Evolutionary conservation across 2,329 filamentous ascomycete genomes (phyloP).

Genomic region (Botrytis paeoniae): DNA sequence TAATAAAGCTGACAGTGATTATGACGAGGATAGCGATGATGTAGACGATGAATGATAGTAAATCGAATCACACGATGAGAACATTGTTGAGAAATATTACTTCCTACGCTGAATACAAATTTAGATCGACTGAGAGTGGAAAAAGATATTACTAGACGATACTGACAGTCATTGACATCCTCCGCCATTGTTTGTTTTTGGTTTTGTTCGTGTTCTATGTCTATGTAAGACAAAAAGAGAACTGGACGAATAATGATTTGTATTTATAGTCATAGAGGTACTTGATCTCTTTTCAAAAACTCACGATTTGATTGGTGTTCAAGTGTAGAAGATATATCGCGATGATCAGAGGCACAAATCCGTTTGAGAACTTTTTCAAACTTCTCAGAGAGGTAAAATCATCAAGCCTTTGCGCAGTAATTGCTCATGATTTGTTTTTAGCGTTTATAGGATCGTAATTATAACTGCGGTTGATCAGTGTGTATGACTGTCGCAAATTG

Average conservation of each 20-base stretch:
- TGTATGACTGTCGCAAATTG: neutral
- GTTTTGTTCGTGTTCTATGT: too few species aligned
- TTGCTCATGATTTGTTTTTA: neutral
- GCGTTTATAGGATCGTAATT: neutral
- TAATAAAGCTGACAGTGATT: neutral
- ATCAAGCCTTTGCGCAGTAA: neutral
- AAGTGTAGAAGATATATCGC: too few species aligned
- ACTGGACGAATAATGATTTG: too few species aligned
- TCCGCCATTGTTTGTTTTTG: too few species aligned
- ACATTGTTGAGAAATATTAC: neutral
- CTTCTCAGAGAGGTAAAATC: neutral
- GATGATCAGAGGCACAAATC: neutral
- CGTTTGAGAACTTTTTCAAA: neutral
- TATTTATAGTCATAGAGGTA: too few species aligned
- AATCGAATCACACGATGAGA: neutral
- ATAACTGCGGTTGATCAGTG: neutral
- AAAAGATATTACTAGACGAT: neutral
- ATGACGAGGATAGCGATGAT: neutral
- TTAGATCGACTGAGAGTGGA: neutral
- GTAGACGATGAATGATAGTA: neutral
- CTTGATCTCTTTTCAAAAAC: too few species aligned
- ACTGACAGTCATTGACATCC: too few species aligned
- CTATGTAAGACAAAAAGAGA: too few species aligned
- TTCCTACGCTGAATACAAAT: neutral
- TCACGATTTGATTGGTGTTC: too few species aligned